Evolutionary conservation across 2,329 filamentous ascomycete species (phyloP), one percentile per base, ranked within the genome.

Genomic region (Hypoxylon sp.): DNA sequence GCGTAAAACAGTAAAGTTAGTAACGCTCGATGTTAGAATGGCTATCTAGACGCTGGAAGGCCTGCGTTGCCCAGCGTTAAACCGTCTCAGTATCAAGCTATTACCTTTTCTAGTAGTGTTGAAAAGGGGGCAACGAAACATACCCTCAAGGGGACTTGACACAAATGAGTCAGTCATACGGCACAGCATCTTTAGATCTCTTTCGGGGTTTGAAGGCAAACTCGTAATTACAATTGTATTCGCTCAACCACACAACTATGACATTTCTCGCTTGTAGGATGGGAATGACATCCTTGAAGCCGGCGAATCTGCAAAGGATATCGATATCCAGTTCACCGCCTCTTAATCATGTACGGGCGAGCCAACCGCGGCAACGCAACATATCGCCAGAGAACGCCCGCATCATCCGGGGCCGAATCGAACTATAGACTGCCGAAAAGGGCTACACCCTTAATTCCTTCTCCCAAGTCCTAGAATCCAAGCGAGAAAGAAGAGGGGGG

Each of bases 271-370:
- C 46, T 47, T 48, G 24, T 51, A 22, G 29, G 44, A 47, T 60
- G 24, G 48, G 51, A 58, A 63, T 47, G 59, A 47, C 37, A 58
- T 52, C 53, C 48, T 62, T 51, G 53, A 37, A 54, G 17, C 31
- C 50, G 46, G 37, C 24, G 46, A 52, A 26, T 39, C 29, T 53
- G 29, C 31, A 47, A 58, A 64, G 26, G 52, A 22, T 31, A 46
- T 51, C 24, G 59, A 63, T 31, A 33, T 53, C 47, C 33, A 62
- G 48, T 54, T 48, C 54, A 44, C 57, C 57, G 57, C 57, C 17
- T 60, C 57, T 60, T 60, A 22, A 44, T 33, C n/a, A 60, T 48
- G 35, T 60, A 51, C 57, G 47, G 39, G 10, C 50, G 13, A 54
- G 51, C 31, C 51, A 55, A 53, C 42, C 48, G 31, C 39, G 26